Evolutionary conservation across 2,329 filamentous ascomycete species (phyloP).

Genomic region (Exophiala sp.): DNA sequence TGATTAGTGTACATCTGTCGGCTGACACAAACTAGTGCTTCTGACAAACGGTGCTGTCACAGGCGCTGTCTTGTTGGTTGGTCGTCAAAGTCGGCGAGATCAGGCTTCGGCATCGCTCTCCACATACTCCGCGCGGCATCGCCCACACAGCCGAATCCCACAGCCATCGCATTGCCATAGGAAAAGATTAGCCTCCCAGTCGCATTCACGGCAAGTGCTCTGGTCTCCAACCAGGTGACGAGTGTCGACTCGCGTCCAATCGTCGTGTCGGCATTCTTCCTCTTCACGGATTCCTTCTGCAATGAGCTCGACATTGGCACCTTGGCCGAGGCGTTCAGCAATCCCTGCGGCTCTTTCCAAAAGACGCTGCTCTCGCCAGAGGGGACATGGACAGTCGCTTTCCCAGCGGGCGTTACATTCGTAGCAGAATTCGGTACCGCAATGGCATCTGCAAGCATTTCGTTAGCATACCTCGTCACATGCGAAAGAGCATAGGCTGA

Average conservation of each 20-base stretch:
- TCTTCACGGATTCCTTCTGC: neutral
- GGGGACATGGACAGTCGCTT: conserved; percentile 27
- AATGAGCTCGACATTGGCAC: neutral
- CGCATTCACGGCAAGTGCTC: conserved; percentile 18
- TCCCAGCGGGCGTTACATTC: conserved; percentile 31
- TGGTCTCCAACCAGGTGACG: neutral
- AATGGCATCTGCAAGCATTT: conserved; percentile 28
- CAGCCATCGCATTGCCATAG: conserved; percentile 13
- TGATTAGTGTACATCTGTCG: too few species aligned
- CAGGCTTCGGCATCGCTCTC: neutral
- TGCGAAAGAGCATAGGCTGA: conserved; percentile 22
- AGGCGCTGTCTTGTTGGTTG: too few species aligned
- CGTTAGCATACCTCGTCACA: neutral
- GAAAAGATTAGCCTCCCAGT: conserved; percentile 7
- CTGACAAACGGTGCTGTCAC: too few species aligned
- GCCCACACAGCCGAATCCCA: conserved; percentile 1
- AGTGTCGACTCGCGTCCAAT: conserved; percentile 3
- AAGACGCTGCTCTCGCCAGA: conserved; percentile 30
- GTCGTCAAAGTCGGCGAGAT: too few species aligned
- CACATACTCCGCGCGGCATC: conserved; percentile 1
- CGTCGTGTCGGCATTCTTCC: conserved; percentile 8
- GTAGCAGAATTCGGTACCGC: conserved; percentile 33
- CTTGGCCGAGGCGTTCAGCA: conserved; percentile 10
- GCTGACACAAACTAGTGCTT: too few species aligned
- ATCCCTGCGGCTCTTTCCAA: conserved; percentile 16